Evolutionary conservation across 83 land plant genomes (phyloP).

Genomic region (Picea engelmannii): DNA sequence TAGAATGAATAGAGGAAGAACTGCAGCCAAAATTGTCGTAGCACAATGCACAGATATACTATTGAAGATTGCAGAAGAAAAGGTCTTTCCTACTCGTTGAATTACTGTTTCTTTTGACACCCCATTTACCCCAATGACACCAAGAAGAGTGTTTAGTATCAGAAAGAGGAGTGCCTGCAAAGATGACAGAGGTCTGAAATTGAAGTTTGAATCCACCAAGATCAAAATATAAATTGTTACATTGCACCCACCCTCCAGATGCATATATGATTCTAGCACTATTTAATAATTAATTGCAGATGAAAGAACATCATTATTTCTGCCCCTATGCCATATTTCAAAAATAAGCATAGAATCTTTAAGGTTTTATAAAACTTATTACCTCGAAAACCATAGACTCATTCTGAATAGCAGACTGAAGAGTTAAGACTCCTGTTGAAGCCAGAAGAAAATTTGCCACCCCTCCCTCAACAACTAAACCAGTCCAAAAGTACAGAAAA

Average conservation of each 20-base stretch:
- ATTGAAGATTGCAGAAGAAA: slow-evolving; percentile 19
- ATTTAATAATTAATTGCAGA: no score
- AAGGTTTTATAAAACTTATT: no score
- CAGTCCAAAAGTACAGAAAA: not conserved
- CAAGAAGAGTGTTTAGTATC: slow-evolving; percentile 24
- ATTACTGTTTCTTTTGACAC: slow-evolving; percentile 42
- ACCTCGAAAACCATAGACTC: no score
- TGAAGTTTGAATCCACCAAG: not conserved
- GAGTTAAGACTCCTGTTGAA: slow-evolving; percentile 24
- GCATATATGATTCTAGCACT: no score
- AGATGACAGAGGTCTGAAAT: not conserved
- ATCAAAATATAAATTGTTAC: not conserved
- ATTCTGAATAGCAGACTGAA: no score
- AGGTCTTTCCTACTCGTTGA: slow-evolving; percentile 16
- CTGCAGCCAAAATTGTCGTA: slow-evolving; percentile 23
- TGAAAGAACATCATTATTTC: no score
- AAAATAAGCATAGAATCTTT: no score
- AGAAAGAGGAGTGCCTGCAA: slow-evolving; percentile 52
- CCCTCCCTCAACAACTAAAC: slow-evolving; percentile 67
- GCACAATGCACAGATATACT: slow-evolving; percentile 5
- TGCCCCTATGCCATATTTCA: no score
- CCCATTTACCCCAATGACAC: slow-evolving; percentile 36
- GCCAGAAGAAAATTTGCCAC: slow-evolving; percentile 68
- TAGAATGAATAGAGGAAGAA: slow-evolving; percentile 32
- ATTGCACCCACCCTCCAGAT: not conserved